A percentile compares a stretch with the other conserved stretches of the same genome.
Evolutionary conservation across 2,329 filamentous ascomycete genomes (phyloP).

Genomic region (Diaporthe australafricana): DNA sequence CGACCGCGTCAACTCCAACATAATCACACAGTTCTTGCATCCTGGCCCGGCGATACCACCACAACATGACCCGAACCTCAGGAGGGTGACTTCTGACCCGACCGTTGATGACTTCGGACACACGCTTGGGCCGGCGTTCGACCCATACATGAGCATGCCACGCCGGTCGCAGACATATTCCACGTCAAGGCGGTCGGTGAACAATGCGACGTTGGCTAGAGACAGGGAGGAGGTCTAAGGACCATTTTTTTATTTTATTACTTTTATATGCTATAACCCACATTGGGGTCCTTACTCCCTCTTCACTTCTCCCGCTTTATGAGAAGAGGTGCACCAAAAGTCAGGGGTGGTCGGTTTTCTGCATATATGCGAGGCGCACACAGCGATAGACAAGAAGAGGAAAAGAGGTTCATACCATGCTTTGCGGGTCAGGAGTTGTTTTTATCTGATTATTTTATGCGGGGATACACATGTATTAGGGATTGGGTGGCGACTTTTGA

Average conservation of each 20-base stretch:
- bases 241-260: background rate
- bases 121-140: conserved; percentile 2
- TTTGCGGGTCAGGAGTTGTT: background rate
- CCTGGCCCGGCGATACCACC: conserved; percentile 57
- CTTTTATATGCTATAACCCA: background rate
- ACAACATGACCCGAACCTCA: conserved; percentile 37
- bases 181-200: conserved; percentile 29
- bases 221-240: conserved; percentile 30
- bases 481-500: background rate
- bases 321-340: background rate
- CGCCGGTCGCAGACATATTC: conserved; percentile 35
- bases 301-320: background rate
- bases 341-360: background rate
- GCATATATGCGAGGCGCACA: conserved; percentile 33
- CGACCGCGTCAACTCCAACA: conserved; percentile 53
- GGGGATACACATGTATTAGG: conserved; percentile 2
- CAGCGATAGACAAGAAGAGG: conserved; percentile 17
- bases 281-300: background rate
- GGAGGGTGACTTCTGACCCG: conserved; percentile 21
- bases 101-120: conserved; percentile 27
- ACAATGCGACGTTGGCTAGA: conserved; percentile 27
- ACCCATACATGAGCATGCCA: conserved; percentile 28
- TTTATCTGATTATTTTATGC: background rate
- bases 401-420: conserved; percentile 15
- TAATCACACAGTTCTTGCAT: conserved; percentile 60